Evolutionary conservation across 2,329 filamentous ascomycete species (phyloP).

Genomic region (Calonectria pteridis): DNA sequence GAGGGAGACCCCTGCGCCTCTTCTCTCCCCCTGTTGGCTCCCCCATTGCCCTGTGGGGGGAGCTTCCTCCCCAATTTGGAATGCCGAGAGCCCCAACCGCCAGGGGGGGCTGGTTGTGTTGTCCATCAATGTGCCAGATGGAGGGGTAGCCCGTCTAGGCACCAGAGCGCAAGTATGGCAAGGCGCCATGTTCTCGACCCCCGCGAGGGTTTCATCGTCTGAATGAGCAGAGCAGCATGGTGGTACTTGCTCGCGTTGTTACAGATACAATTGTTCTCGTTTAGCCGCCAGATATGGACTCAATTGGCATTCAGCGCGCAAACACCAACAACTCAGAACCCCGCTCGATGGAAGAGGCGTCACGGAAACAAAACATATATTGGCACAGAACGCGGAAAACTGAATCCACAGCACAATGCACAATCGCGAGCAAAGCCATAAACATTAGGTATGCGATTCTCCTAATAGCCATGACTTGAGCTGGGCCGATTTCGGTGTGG

Average conservation of each 20-base stretch:
- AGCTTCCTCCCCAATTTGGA: conserved; percentile 8
- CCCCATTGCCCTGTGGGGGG: conserved; percentile 28
- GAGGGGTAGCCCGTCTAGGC: not conserved
- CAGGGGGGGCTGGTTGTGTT: not conserved
- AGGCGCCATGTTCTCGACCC: not conserved
- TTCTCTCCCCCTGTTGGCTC: conserved; percentile 8
- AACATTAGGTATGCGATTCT: not conserved
- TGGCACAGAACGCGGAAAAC: not conserved
- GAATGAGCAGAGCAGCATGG: not conserved
- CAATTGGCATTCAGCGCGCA: not conserved
- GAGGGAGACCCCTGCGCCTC: conserved; percentile 24
- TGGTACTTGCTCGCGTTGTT: not conserved
- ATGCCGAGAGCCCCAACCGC: not conserved
- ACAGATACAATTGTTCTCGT: not conserved
- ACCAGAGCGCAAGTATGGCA: not conserved
- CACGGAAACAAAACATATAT: not conserved
- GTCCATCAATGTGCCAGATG: not conserved
- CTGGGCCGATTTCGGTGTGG: not conserved
- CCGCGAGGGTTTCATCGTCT: not conserved
- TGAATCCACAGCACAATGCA: not conserved
- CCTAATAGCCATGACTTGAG: not conserved
- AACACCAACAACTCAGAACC: not conserved
- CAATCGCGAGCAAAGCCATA: not conserved
- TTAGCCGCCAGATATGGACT: not conserved
- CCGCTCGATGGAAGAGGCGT: not conserved